Evolutionary conservation across 1,139 yeast species (phyloP).

Genomic region (Kluyveromyces sp.): DNA sequence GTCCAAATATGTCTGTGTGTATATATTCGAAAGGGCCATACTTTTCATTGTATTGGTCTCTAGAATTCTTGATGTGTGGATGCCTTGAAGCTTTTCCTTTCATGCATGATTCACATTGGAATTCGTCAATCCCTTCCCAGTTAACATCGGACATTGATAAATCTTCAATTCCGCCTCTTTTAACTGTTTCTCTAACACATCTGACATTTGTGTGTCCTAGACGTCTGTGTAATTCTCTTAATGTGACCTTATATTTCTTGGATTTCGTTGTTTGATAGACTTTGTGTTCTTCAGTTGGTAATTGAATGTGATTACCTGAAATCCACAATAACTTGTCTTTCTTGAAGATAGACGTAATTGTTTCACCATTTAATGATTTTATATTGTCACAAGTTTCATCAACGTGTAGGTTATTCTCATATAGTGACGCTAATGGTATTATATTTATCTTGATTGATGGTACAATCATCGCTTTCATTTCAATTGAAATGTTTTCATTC

Average conservation of each 20-base stretch:
- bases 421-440: background rate
- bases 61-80: no score
- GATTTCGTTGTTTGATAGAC: background rate
- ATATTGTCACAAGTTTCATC: background rate
- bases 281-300: background rate
- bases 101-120: background rate
- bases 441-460: background rate
- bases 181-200: background rate
- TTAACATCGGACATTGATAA: background rate
- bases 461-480: background rate
- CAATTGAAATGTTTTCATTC: background rate
- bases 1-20: no score
- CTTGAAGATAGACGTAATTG: background rate
- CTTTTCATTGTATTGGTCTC: no score
- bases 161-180: background rate
- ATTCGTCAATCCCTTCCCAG: background rate
- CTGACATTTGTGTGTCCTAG: background rate
- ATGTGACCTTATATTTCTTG: background rate
- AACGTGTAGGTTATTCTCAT: background rate
- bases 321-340: background rate
- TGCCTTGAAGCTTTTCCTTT: background rate
- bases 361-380: background rate
- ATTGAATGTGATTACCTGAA: background rate
- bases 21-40: no score
- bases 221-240: background rate